A percentile compares a stretch with the other conserved stretches of the same genome.
Evolutionary conservation across 768 basidiomycete species (phyloP).

Genomic region (Lactarius quietus): DNA sequence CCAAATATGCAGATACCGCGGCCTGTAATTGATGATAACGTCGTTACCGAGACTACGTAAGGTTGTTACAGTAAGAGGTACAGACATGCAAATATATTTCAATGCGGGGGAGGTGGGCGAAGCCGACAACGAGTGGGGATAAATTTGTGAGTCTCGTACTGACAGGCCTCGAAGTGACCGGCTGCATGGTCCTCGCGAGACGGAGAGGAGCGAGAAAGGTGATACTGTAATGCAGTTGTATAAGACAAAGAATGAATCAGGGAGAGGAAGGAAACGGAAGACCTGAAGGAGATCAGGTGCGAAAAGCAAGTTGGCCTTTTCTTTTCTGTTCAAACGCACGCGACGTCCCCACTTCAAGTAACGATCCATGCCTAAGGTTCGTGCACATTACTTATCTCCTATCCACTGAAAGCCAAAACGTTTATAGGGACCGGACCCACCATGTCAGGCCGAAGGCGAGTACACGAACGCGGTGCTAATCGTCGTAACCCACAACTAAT

Average conservation of each 20-base stretch:
- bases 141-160: too few relatives aligned
- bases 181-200: not conserved
- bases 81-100: too few relatives aligned
- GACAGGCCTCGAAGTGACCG: too few relatives aligned
- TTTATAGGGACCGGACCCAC: slow-evolving; percentile 11
- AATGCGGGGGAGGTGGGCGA: too few relatives aligned
- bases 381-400: not conserved
- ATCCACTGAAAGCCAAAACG: not conserved
- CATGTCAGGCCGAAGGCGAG: slow-evolving; percentile 26
- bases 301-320: not conserved
- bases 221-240: too few relatives aligned
- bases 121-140: too few relatives aligned
- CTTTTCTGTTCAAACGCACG: not conserved
- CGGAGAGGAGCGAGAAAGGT: not conserved
- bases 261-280: too few relatives aligned
- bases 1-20: not conserved
- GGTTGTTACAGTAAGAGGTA: not conserved
- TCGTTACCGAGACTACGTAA: not conserved
- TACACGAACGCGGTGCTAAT: not conserved
- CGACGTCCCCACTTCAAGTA: not conserved
- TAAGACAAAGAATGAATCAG: too few relatives aligned
- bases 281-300: too few relatives aligned
- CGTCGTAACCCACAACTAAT: too few relatives aligned
- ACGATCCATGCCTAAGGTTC: slow-evolving; percentile 7
- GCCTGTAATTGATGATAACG: not conserved